phyloP scores from a whole-genome alignment of 2,329 filamentous ascomycete genomes.

The Xylariaceae sp. region DNA sequence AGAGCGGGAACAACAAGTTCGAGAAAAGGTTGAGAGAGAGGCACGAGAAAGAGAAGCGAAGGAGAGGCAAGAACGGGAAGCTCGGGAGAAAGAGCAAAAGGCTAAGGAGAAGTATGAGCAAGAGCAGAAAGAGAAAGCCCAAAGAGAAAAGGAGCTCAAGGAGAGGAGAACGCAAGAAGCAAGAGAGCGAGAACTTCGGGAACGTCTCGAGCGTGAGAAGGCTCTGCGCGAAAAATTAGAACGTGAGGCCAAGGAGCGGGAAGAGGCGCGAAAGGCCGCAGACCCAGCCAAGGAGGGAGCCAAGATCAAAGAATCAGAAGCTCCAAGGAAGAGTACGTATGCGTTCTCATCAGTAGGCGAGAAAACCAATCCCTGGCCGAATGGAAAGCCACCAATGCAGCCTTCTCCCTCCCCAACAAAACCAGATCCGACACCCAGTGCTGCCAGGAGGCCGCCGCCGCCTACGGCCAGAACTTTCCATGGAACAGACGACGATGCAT shows the following conservation, averaged over 20 bases:
- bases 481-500: conserved; percentile 60
- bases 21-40: conserved; percentile 39
- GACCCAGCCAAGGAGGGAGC: conserved; percentile 25
- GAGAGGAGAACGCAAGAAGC: conserved; percentile 27
- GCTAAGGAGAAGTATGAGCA: conserved; percentile 41
- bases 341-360: conserved; percentile 64
- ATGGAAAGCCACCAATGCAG: conserved; percentile 48
- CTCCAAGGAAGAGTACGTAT: conserved; percentile 49
- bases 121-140: conserved; percentile 33
- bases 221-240: conserved; percentile 14
- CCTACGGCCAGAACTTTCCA: conserved; percentile 54
- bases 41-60: conserved; percentile 41
- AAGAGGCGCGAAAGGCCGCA: conserved; percentile 18
- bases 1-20: conserved; percentile 30
- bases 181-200: conserved; percentile 35
- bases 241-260: conserved; percentile 38
- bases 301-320: conserved; percentile 30
- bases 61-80: conserved; percentile 35
- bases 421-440: conserved; percentile 19
- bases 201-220: conserved; percentile 33
- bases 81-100: conserved; percentile 30
- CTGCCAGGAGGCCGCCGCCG: conserved; percentile 25
- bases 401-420: conserved; percentile 30
- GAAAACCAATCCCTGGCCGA: conserved; percentile 67
- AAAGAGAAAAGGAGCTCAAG: conserved; percentile 31